Evolutionary conservation across 2,329 filamentous ascomycete species (phyloP).

Genomic region (Corniculantispora saksenae): DNA sequence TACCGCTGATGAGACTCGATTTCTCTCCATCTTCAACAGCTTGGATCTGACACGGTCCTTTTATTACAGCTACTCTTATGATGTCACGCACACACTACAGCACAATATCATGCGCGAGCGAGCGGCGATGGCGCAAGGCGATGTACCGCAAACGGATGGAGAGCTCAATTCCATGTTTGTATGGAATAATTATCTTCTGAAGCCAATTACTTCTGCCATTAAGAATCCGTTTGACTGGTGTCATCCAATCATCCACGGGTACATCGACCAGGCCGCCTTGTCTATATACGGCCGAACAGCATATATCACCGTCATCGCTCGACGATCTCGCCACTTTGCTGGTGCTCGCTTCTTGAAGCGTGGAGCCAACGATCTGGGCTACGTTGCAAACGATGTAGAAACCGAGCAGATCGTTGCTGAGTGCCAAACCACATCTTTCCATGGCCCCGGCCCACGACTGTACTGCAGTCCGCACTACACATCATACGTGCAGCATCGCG

Average conservation of each 20-base stretch:
- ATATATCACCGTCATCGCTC: conserved; percentile 90
- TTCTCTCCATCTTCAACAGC: conserved; percentile 85
- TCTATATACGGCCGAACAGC: conserved; percentile 85
- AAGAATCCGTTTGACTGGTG: conserved; percentile 94
- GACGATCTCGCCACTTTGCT: conserved; percentile 89
- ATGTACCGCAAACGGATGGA: conserved; percentile 56
- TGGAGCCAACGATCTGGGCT: conserved; percentile 89
- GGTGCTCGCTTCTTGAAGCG: conserved; percentile 93
- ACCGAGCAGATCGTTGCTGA: conserved; percentile 98
- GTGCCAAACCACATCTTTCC: conserved; percentile 90
- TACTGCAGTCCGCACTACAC: conserved; percentile 91
- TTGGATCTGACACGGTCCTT: conserved; percentile 89
- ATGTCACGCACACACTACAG: conserved; percentile 89
- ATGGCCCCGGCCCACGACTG: conserved; percentile 80
- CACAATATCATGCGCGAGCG: conserved; percentile 87
- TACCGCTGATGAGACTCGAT: conserved; percentile 80
- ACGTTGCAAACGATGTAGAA: conserved; percentile 97
- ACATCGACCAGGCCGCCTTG: conserved; percentile 83
- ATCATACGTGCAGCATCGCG: conserved; percentile 93
- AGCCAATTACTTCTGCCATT: conserved; percentile 69
- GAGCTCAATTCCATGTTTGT: conserved; percentile 95
- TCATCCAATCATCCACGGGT: conserved; percentile 91
- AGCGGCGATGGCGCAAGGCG: conserved; percentile 65
- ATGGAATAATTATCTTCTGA: conserved; percentile 89
- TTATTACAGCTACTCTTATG: conserved; percentile 98